Base-by-base conservation (phyloP, 2,329 filamentous ascomycete genomes). In the Fusarium pseudocircinatum region DNA sequence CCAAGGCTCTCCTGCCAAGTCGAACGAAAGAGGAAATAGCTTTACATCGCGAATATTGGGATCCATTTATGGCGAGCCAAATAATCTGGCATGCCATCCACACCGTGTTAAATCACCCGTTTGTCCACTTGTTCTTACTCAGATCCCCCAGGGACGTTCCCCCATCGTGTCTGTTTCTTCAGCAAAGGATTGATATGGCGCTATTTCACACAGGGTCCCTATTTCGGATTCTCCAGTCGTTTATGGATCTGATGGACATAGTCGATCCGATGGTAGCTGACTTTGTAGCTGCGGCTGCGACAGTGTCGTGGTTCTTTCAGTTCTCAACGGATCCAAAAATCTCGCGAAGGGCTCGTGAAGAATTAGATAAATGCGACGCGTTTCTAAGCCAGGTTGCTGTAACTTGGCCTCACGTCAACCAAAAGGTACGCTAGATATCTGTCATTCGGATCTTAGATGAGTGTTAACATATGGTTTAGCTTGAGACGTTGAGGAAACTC, bases 391-490 rank as follows among this genome's bases (percentile, higher is more conserved):
- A 28, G 22, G 26, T 22, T 0, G 43, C 43, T 28, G 4, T 0
- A 28, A 28, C 43, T 46, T 46, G 43, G 43, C 43, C 43, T 28
- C 43, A 46, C 4, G 4, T 46, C 18, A 46, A 22, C 1, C 26
- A 15, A 22, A 46, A 46, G 24, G 43, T 28, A 28, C 13, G 26
- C 26, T 11, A 16, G 6, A 16, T 7, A 18, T 6, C 6, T 46
- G 18, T 0, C 0, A 15, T 22, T 22, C 15, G 0, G 4, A 11
- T 22, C 4, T 46, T 5, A 46, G 18, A 28, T 15, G 5, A 7
- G 24, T 15, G 8, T 26, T 46, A 8, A 46, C 43, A 22, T 7
- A 22, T 28, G 6, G 12, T 15, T 5, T 28, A 46, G 43, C 13
- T 46, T 3, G 26, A 46, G 26, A 46, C 18, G 4, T 4, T 46